Percentiles rank a stretch among this genome's conserved stretches.
These are phyloP conservation scores for Microsporum audouinii DNA, from an alignment of 2,329 filamentous ascomycete species.

Conservation along the genomic window DNA sequence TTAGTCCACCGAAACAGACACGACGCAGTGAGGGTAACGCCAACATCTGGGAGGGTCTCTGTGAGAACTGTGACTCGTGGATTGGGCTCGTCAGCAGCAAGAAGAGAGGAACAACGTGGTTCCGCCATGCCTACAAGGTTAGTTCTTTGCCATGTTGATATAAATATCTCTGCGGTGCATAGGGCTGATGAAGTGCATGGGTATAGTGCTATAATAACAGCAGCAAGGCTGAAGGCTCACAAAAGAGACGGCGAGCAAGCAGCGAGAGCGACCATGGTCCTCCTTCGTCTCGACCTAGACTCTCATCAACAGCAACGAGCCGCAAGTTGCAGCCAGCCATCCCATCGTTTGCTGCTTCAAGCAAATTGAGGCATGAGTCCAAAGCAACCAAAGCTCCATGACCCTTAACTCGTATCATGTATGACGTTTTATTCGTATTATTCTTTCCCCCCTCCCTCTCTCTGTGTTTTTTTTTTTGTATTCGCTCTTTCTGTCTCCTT, in stretches of 20 bases:
- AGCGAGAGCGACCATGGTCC: background rate
- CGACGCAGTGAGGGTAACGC: conserved; percentile 68
- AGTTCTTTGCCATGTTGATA: background rate
- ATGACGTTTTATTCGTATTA: background rate
- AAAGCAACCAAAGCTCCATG: background rate
- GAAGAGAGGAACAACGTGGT: conserved; percentile 89
- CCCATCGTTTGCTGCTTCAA: background rate
- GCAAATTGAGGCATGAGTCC: background rate
- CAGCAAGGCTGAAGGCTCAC: conserved; percentile 49
- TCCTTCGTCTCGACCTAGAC: background rate
- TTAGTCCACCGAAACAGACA: conserved; percentile 64
- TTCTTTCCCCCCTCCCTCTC: background rate
- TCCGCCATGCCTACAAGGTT: conserved; percentile 78
- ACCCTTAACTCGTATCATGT: background rate
- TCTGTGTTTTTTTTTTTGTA: background rate
- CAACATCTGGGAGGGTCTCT: conserved; percentile 35
- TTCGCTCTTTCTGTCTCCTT: background rate
- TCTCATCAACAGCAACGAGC: background rate
- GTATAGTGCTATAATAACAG: conserved; percentile 49
- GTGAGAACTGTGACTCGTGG: conserved; percentile 26
- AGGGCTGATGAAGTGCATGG: conserved; percentile 11
- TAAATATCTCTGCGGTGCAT: background rate
- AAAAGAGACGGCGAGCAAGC: conserved; percentile 51
- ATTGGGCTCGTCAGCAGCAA: conserved; percentile 51
- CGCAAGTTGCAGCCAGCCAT: background rate